Evolutionary conservation across 1,284 basidiomycete genomes (phyloP), one percentile per base, ranked within the genome.

Genomic region (Ceratobasidium sp.): DNA sequence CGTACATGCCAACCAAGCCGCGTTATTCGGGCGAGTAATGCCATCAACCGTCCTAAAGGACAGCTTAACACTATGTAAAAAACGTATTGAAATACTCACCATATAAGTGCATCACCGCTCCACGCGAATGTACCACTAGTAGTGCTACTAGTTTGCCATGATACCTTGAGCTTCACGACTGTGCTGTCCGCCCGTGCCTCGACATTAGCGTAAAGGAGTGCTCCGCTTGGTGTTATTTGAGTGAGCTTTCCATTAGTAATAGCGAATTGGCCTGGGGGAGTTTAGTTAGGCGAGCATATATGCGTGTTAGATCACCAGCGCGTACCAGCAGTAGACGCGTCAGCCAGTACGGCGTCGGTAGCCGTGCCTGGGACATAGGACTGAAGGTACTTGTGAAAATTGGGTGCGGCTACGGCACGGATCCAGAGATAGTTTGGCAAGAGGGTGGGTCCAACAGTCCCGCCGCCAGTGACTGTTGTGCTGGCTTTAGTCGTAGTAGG

Each of bases 301-400:
- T 39, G 4, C 30, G 30, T 16, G 16, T 19, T 7, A 50, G 16
- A 11, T 19, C 23, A 21, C 30, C 13, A 39, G 27, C n/a, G 16
- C 57, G 27, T 16, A 70, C 69, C 72, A n/a, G 69, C 72, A 11
- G 66, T 73, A 16, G 69, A 69, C n/a, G 62, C 59, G 56, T 47
- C 36, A 19, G 66, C 70, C 8, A 73, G 58, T 23, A 73, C 69
- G 19, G 69, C 68, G 39, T 67, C 69, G 14, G 60, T 69, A 23
- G 71, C 69, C 9, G 71, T 70, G 33, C 70, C 69, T n/a, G 69
- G 70, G 29, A 57, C 36, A 62, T 71, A 59, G 36, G 84, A 84
- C 64, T 81, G 82, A 49, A 87, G 81, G 76, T 87, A 87, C 72
- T 86, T 80, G 76, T 86, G 85, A 82, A 86, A 87, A 76, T 86